These are phyloP conservation scores for Ogataea chonburiensis DNA, from an alignment of 805 yeast species.

Conservation along the genomic window DNA sequence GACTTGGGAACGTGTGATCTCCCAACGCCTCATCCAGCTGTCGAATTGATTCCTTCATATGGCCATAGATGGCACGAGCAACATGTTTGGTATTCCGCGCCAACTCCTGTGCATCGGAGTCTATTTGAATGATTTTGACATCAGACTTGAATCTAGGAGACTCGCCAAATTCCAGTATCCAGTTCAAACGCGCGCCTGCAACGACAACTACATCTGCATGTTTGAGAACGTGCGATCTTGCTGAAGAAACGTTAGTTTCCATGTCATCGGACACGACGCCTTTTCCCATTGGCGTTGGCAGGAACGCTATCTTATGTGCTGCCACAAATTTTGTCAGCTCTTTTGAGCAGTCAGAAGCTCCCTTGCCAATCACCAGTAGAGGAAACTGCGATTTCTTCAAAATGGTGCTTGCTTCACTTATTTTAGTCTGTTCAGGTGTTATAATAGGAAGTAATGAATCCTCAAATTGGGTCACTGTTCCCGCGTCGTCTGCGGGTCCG, in stretches of 20 bases:
- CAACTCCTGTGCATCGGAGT: slow-evolving; percentile 50
- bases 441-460: slow-evolving; percentile 5
- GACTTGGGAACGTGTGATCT: slow-evolving; percentile 28
- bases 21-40: slow-evolving; percentile 33
- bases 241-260: slow-evolving; percentile 54
- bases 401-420: slow-evolving; percentile 37
- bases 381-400: slow-evolving; percentile 43
- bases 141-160: slow-evolving; percentile 47
- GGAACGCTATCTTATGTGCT: slow-evolving; percentile 47
- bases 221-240: slow-evolving; percentile 58
- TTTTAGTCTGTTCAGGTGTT: slow-evolving; percentile 33
- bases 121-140: slow-evolving; percentile 58
- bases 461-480: slow-evolving; percentile 11
- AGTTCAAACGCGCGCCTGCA: slow-evolving; percentile 67
- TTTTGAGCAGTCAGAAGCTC: slow-evolving; percentile 47
- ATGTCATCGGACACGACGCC: slow-evolving; percentile 58
- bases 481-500: slow-evolving; percentile 17
- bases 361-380: slow-evolving; percentile 64
- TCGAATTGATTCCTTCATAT: slow-evolving; percentile 41
- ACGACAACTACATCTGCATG: slow-evolving; percentile 58
- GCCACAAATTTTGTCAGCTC: slow-evolving; percentile 42
- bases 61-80: slow-evolving; percentile 40
- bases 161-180: slow-evolving; percentile 71
- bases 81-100: slow-evolving; percentile 14
- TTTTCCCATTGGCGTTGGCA: slow-evolving; percentile 81